phyloP scores from a whole-genome alignment of 2,329 filamentous ascomycete species.

The Colletotrichum sp. region DNA sequence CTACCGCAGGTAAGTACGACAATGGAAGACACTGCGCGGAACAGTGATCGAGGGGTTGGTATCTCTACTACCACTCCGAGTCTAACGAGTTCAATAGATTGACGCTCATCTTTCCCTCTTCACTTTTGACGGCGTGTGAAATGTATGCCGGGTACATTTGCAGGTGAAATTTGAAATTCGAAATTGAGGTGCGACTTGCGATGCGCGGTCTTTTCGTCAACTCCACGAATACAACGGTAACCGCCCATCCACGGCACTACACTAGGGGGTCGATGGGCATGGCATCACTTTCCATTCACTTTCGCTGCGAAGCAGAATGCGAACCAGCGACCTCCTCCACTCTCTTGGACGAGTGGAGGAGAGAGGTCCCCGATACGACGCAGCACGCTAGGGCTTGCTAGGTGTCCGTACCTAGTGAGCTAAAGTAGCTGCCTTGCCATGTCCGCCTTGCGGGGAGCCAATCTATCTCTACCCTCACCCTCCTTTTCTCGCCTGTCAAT shows the following conservation, averaged over 20 bases:
- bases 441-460: not conserved
- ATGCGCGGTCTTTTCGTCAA: not conserved
- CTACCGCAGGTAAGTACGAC: not conserved
- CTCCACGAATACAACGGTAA: not conserved
- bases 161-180: not conserved
- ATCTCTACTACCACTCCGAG: not conserved
- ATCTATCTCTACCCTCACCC: not conserved
- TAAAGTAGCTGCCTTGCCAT: not conserved
- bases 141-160: not conserved
- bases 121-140: not conserved
- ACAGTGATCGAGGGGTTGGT: not conserved
- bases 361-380: not conserved
- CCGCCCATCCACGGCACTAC: not conserved
- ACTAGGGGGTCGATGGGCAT: not conserved
- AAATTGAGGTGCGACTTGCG: not conserved
- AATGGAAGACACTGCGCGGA: not conserved
- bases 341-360: not conserved
- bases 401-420: not conserved
- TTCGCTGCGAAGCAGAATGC: not conserved
- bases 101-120: not conserved
- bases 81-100: not conserved
- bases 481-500: not conserved
- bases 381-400: not conserved
- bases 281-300: not conserved
- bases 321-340: not conserved